Evolutionary conservation across 73 alveolate species (phyloP).

Genomic region (Tetrahymena borealis): DNA sequence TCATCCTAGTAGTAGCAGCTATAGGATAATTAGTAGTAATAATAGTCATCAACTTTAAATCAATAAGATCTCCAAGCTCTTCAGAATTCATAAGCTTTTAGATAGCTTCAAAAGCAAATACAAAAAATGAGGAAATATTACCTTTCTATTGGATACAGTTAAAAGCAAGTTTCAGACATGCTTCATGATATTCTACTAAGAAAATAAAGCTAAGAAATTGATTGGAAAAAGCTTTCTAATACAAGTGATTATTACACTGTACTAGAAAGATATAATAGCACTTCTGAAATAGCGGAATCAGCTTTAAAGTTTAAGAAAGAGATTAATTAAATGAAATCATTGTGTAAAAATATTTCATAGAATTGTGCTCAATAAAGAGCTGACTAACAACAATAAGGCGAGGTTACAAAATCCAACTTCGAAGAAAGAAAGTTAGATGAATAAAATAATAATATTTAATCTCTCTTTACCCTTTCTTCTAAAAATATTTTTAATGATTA

Average conservation of each 20-base stretch:
- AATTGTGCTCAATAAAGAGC: too few relatives aligned
- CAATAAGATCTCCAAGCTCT: not conserved
- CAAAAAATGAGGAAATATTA: not conserved
- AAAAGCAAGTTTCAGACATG: not conserved
- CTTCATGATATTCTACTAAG: not conserved
- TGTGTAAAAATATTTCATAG: not conserved
- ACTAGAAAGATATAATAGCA: not conserved
- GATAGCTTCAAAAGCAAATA: not conserved
- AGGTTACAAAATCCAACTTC: too few relatives aligned
- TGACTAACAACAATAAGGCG: too few relatives aligned
- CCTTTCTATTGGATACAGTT: not conserved
- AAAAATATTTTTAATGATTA: too few relatives aligned
- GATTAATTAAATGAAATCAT: not conserved
- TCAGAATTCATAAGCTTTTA: not conserved
- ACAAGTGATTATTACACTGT: not conserved
- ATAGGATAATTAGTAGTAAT: too few relatives aligned
- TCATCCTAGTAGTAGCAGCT: too few relatives aligned
- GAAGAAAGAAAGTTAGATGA: too few relatives aligned
- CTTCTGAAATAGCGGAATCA: not conserved
- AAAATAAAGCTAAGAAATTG: not conserved
- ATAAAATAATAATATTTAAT: too few relatives aligned
- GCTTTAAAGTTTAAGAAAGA: not conserved
- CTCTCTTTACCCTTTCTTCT: too few relatives aligned
- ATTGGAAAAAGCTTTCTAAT: not conserved
- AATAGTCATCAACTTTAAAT: not conserved